These are phyloP conservation scores for Chaetomidium leptoderma DNA, from an alignment of 495 filamentous ascomycete genomes.

Conservation along the genomic window DNA sequence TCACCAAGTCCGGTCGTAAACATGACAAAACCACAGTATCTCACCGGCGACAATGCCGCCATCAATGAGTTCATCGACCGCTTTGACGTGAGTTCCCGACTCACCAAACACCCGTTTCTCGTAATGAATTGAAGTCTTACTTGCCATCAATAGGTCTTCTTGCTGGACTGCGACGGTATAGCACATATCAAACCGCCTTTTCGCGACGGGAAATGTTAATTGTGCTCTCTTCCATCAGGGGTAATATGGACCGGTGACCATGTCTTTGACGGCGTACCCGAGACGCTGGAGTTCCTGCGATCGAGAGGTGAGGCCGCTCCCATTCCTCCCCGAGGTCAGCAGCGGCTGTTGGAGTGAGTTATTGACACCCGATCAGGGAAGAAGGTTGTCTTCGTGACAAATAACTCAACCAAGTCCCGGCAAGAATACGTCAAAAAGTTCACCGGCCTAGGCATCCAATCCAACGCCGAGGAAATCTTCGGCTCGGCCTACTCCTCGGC, in stretches of 20 bases:
- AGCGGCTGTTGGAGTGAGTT: too few species aligned
- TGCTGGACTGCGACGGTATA: slow-evolving; percentile 97
- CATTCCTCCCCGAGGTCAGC: neutral
- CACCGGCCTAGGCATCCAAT: slow-evolving; percentile 73
- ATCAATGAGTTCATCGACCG: slow-evolving; percentile 78
- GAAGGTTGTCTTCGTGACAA: slow-evolving; percentile 92
- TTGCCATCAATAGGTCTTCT: slow-evolving; percentile 61
- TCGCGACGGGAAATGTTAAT: slow-evolving; percentile 4
- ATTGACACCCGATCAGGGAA: slow-evolving; percentile 58
- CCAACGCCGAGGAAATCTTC: slow-evolving; percentile 83
- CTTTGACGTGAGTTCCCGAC: slow-evolving; percentile 70
- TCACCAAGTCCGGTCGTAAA: neutral
- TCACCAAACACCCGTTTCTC: too few species aligned
- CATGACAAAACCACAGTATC: slow-evolving; percentile 57
- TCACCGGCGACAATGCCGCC: slow-evolving; percentile 70
- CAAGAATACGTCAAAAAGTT: slow-evolving; percentile 90
- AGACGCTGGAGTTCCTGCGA: slow-evolving; percentile 76
- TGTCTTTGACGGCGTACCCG: slow-evolving; percentile 73
- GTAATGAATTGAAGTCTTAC: neutral
- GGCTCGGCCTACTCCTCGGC: slow-evolving; percentile 91
- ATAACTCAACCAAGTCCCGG: slow-evolving; percentile 97
- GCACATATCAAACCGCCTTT: neutral
- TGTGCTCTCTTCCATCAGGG: slow-evolving; percentile 55
- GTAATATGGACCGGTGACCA: slow-evolving; percentile 95
- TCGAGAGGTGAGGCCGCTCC: slow-evolving; percentile 59